Evolutionary conservation across 2,329 filamentous ascomycete species (phyloP), one percentile per base, ranked within the genome.

Genomic region (Dothideomycetes sp.): DNA sequence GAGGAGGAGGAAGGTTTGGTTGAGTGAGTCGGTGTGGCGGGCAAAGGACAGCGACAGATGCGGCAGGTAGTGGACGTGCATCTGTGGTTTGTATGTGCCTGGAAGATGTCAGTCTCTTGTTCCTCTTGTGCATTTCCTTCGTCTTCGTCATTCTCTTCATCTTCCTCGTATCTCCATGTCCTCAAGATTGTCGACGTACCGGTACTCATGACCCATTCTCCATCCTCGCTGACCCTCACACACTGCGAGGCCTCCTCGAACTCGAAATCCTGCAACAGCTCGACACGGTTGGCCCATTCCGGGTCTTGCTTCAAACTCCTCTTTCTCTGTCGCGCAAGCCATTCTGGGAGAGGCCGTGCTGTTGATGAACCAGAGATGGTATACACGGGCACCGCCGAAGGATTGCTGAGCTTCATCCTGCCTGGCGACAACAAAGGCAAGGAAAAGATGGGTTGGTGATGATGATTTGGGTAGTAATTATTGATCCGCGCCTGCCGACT

Each of bases 181-280:
- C n/a, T n/a, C n/a, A n/a, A n/a, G n/a, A n/a, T n/a, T n/a, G n/a
- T 9, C n/a, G 7, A 29, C 22, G 71, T 76, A 67, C 86, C 87
- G 38, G 88, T 93, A 55, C 84, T 93, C 84, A 95, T 91, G 28
- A 91, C 78, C 88, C 91, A 98, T 58, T 96, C 82, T 34, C 89
- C 89, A 74, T 98, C 91, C 44, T 94, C 88, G 53, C 85, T 94
- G 48, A 91, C 77, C 35, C 86, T 77, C 48, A 98, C 78, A 58
- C 89, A 95, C 51, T 81, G 78, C 58, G 87, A 94, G 28, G 93
- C 89, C 64, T 94, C 88, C 55, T 95, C 88, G 55, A 98, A 96
- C 57, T 93, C 88, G 61, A 98, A 98, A 58, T 98, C 91, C 56
- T 98, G 91, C 25, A 98, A 74, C 43, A 98, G 71, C 63, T 98